phyloP scores from a whole-genome alignment of 139 green algal genomes.

The Limnomonas spitsbergensis region DNA sequence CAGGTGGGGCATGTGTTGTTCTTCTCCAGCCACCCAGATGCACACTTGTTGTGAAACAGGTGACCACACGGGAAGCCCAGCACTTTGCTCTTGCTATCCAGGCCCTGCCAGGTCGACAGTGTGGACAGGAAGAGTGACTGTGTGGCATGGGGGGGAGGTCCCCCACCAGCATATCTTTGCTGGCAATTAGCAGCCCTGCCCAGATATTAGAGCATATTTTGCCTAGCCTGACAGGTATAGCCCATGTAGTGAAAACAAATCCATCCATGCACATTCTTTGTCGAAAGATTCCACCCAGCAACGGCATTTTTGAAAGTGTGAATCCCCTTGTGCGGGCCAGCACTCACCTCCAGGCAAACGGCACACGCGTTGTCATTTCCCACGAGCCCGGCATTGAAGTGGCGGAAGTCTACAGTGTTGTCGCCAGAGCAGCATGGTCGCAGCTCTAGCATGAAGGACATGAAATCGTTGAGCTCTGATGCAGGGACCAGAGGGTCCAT shows the following conservation, averaged over 20 bases:
- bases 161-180: not conserved
- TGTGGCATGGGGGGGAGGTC: not conserved
- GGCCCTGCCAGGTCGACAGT: not conserved
- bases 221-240: too few species aligned
- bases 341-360: not conserved
- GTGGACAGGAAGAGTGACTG: not conserved
- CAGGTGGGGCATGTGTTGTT: slow-evolving; percentile 32
- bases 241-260: too few species aligned
- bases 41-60: slow-evolving; percentile 29
- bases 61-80: slow-evolving; percentile 25
- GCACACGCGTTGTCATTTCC: not conserved
- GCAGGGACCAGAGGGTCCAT: not conserved
- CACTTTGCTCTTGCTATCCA: not conserved
- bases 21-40: slow-evolving; percentile 15
- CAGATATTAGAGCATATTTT: too few species aligned
- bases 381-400: not conserved
- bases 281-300: too few species aligned
- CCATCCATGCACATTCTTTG: too few species aligned
- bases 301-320: too few species aligned
- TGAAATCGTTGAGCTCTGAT: not conserved
- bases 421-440: not conserved
- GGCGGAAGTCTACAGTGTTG: not conserved
- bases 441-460: not conserved
- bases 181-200: too few species aligned
- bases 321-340: too few species aligned